Base-by-base conservation (phyloP, 2,329 filamentous ascomycete species). In the Fusarium sp. region DNA sequence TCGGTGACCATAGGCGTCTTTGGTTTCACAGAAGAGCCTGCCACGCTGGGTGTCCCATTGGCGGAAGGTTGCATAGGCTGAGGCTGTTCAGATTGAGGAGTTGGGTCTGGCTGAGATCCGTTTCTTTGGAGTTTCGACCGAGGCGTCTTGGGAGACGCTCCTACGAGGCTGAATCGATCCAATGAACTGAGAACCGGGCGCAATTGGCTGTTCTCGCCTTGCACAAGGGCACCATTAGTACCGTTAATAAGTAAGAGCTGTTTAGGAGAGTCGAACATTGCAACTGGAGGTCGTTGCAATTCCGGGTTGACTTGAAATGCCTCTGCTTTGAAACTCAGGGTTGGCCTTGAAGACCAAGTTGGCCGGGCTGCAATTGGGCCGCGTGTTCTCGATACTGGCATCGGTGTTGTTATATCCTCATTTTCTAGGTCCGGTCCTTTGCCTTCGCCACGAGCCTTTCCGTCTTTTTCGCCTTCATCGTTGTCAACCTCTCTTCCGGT, bases 211-310 rank as follows among this genome's bases (percentile, higher is more conserved):
- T 63, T 69, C 25, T 75, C 66, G 15, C 57, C 72, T 52, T 77
- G 70, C 14, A 78, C 72, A 21, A 78, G 70, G 11, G 72, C 73
- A 21, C 73, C 60, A n/a, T 71, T 72, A 27, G 60, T 64, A 25
- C 54, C 55, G 23, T 66, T 70, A 11, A 63, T n/a, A 25, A 72
- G 37, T 9, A 62, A 51, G 29, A 42, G 21, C 27, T 51, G 67
- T 35, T 63, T 68, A 14, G 66, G 71, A 12, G 67, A 66, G 31
- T 73, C 58, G 18, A 77, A 78, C 8, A 55, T 70, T 21, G 60
- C 46, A 25, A 74, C 65, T 45, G 72, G 66, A 23, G 76, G 76
- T n/a, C 76, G 74, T 51, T 71, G 66, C 56, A 76, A 69, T 62
- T 77, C 76, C 41, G 76, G 59, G 11, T 76, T 73, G 16, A 58